These are phyloP conservation scores for Alnus glutinosa DNA, from an alignment of 306 rosid genomes.

Conservation along the genomic window DNA sequence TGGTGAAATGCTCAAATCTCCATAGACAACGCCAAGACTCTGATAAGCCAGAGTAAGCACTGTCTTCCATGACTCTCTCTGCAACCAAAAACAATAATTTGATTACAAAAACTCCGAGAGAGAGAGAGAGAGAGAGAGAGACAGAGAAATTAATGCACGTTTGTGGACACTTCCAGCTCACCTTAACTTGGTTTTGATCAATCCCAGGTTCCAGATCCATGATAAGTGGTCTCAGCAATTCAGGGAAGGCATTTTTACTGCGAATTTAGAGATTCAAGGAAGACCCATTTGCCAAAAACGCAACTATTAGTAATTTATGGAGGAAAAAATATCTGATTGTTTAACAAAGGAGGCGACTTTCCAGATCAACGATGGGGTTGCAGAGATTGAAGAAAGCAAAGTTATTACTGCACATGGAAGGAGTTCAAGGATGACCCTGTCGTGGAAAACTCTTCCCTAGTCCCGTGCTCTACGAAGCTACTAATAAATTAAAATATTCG, in stretches of 20 bases:
- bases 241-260: conserved; percentile 41
- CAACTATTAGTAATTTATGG: neutral
- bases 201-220: conserved; percentile 83
- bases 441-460: conserved; percentile 36
- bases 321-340: neutral
- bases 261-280: conserved; percentile 20
- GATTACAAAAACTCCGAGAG: conserved; percentile 13
- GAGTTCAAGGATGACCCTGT: conserved; percentile 33
- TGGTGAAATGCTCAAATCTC: conserved; percentile 95
- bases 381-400: conserved; percentile 37
- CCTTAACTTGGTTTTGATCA: conserved; percentile 53
- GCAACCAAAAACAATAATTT: conserved; percentile 33
- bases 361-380: conserved; percentile 38
- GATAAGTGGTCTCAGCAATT: conserved; percentile 32
- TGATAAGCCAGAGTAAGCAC: conserved; percentile 82
- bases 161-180: conserved; percentile 35
- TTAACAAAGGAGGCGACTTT: conserved; percentile 29
- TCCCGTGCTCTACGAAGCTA: conserved; percentile 16
- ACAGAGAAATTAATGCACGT: conserved; percentile 19
- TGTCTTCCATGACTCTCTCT: conserved; percentile 84
- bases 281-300: conserved; percentile 28
- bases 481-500: conserved; percentile 1
- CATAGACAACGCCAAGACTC: conserved; percentile 95
- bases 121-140: conserved; percentile 1
- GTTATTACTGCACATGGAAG: conserved; percentile 10